These are phyloP conservation scores for Lagenidium giganteum DNA, from an alignment of 352 stramenopile species.

Conservation along the genomic window DNA sequence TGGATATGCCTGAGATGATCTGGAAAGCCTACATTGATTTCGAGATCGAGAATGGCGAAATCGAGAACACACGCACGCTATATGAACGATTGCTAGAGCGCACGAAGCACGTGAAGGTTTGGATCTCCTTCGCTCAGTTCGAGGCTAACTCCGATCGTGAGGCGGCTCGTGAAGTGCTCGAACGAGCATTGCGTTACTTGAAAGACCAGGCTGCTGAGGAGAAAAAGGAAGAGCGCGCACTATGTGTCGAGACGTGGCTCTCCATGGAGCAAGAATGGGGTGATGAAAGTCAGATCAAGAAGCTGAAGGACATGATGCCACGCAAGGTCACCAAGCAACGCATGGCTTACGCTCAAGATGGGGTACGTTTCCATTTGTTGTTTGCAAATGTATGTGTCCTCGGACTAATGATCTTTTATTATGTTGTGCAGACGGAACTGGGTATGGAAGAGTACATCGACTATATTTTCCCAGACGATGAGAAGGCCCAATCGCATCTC, in stretches of 20 bases:
- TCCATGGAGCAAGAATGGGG: conserved; percentile 86
- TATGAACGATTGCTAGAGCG: conserved; percentile 96
- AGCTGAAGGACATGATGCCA: conserved; percentile 92
- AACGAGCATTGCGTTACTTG: conserved; percentile 89
- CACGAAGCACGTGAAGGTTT: conserved; percentile 97
- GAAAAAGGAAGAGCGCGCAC: conserved; percentile 93
- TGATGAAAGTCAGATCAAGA: conserved; percentile 64
- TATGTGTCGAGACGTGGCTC: conserved; percentile 97
- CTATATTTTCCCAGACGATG: conserved; percentile 98
- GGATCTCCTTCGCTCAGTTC: conserved; percentile 90
- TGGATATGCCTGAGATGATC: conserved; percentile 98
- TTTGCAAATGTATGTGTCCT: conserved; percentile 7
- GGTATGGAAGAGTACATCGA: conserved; percentile 98
- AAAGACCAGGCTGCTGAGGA: conserved; percentile 74
- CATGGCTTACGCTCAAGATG: conserved; percentile 90
- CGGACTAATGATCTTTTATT: conserved; percentile 6
- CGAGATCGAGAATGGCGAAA: conserved; percentile 89
- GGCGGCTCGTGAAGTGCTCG: conserved; percentile 84
- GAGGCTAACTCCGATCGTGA: conserved; percentile 61
- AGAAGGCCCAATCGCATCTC: conserved; percentile 92
- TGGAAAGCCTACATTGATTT: conserved; percentile 99
- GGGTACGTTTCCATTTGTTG: conserved; percentile 35
- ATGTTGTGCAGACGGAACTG: conserved; percentile 60
- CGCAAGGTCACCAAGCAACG: conserved; percentile 95
- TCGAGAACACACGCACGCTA: conserved; percentile 86